A percentile compares a stretch with the other conserved stretches of the same genome.
phyloP scores from a whole-genome alignment of 2,329 filamentous ascomycete species.

The Neocatenulostroma microsporum region DNA sequence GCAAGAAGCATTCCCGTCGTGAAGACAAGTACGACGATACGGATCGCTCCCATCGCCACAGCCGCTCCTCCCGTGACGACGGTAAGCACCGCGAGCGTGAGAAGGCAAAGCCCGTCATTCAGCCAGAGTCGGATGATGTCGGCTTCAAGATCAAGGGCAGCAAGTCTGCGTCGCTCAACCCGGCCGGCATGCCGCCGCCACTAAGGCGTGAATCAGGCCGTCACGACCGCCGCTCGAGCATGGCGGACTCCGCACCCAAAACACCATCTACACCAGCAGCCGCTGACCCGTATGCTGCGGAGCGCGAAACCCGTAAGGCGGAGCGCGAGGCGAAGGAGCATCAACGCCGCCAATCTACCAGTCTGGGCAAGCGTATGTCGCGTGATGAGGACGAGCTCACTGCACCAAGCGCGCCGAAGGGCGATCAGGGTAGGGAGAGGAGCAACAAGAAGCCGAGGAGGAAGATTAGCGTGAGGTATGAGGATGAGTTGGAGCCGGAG shows the following conservation, averaged over 20 bases:
- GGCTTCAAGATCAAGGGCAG: conserved; percentile 44
- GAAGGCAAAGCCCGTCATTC: conserved; percentile 15
- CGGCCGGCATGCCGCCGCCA: conserved; percentile 21
- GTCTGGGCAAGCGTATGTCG: conserved; percentile 33
- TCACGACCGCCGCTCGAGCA: conserved; percentile 12
- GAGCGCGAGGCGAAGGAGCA: conserved; percentile 58
- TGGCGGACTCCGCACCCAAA: neutral
- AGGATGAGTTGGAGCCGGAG: conserved; percentile 12
- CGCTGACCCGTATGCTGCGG: conserved; percentile 27
- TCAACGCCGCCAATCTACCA: conserved; percentile 50
- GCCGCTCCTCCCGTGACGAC: conserved; percentile 34
- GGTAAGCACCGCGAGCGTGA: conserved; percentile 29
- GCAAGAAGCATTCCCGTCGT: conserved; percentile 19
- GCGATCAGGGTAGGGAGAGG: conserved; percentile 28
- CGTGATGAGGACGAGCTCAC: conserved; percentile 20
- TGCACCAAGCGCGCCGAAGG: conserved; percentile 41
- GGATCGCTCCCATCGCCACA: conserved; percentile 33
- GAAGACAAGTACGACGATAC: conserved; percentile 44
- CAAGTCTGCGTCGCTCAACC: conserved; percentile 21
- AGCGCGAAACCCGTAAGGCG: conserved; percentile 21
- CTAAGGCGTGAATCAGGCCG: conserved; percentile 9
- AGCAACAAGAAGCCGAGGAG: conserved; percentile 6
- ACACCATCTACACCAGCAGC: conserved; percentile 3
- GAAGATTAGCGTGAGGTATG: conserved; percentile 10
- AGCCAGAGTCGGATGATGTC: conserved; percentile 26